phyloP scores from a whole-genome alignment of 2,329 filamentous ascomycete species.

The Orbilia quercus region DNA sequence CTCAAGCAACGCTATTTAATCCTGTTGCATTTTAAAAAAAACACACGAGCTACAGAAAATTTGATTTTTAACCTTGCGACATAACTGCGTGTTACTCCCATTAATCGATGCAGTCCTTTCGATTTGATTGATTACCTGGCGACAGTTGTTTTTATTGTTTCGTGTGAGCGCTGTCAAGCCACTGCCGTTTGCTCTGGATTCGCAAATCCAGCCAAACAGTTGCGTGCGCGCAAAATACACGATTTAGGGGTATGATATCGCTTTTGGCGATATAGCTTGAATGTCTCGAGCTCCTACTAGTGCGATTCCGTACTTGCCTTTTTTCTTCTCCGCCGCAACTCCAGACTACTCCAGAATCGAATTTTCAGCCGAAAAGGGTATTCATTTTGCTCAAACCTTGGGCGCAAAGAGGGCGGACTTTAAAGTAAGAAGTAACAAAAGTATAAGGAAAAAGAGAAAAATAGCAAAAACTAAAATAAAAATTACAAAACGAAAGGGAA shows the following conservation, averaged over 20 bases:
- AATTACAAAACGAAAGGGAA: conserved; percentile 14
- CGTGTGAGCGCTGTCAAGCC: conserved; percentile 38
- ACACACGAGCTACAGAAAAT: conserved; percentile 45
- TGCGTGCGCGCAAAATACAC: not conserved
- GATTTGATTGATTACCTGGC: not conserved
- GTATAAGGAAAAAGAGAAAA: conserved; percentile 20
- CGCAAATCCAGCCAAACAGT: conserved; percentile 11
- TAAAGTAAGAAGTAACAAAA: conserved; percentile 26
- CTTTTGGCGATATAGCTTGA: conserved; percentile 15
- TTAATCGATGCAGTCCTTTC: not conserved
- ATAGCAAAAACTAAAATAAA: conserved; percentile 11
- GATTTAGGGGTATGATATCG: not conserved
- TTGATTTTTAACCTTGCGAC: conserved; percentile 56
- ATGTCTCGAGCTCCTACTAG: conserved; percentile 32
- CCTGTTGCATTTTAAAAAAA: conserved; percentile 57
- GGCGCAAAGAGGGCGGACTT: conserved; percentile 41
- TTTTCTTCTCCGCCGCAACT: conserved; percentile 22
- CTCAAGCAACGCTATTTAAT: conserved; percentile 56
- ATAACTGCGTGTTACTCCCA: conserved; percentile 54
- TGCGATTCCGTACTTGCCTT: conserved; percentile 21
- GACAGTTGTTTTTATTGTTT: conserved; percentile 17
- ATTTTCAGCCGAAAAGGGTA: conserved; percentile 53
- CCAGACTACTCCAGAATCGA: conserved; percentile 10
- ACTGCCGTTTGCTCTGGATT: conserved; percentile 46
- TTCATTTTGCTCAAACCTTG: conserved; percentile 31